Percentiles rank a stretch among this genome's conserved stretches.
Evolutionary conservation across 2,329 filamentous ascomycete species (phyloP).

Genomic region (Epicoccum sorghinum): DNA sequence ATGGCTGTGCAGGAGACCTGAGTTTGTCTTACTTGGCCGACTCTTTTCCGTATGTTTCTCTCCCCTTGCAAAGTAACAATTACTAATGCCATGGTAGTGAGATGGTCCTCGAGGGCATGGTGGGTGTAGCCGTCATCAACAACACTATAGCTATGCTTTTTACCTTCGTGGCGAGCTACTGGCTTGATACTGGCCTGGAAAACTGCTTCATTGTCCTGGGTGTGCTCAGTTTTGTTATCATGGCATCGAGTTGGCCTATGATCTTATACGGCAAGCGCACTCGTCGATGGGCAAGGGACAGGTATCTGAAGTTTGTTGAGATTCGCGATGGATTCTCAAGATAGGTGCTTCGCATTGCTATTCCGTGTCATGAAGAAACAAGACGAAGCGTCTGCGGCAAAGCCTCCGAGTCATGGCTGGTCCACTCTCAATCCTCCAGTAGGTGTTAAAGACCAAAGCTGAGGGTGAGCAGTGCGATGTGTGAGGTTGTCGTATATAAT

Average conservation of each 20-base stretch:
- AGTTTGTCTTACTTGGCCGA: constrained; percentile 25
- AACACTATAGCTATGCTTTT: constrained; percentile 27
- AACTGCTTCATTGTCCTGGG: constrained; percentile 28
- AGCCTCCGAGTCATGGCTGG: too few relatives aligned
- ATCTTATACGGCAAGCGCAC: constrained; percentile 23
- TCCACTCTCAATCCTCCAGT: too few relatives aligned
- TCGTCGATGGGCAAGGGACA: constrained; percentile 22
- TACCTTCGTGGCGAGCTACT: constrained; percentile 25
- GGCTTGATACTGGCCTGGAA: constrained; percentile 27
- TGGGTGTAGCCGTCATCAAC: constrained; percentile 28
- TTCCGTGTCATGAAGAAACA: background rate
- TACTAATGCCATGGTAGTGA: constrained; percentile 13
- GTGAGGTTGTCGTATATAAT: too few relatives aligned
- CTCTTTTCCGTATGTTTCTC: constrained; percentile 23
- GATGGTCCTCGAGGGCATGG: constrained; percentile 30
- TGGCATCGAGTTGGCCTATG: constrained; percentile 26
- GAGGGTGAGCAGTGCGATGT: too few relatives aligned
- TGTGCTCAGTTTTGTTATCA: constrained; percentile 25
- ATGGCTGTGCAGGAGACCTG: constrained; percentile 64
- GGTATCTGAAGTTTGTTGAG: constrained; percentile 26
- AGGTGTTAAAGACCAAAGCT: too few relatives aligned
- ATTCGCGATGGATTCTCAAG: constrained; percentile 26
- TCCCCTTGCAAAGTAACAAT: background rate
- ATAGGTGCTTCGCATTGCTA: background rate
- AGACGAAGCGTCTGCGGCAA: too few relatives aligned